Evolutionary conservation across 106 monocot genomes (phyloP), one percentile per base, ranked within the genome.

Genomic region (Dendrobium huoshanense): DNA sequence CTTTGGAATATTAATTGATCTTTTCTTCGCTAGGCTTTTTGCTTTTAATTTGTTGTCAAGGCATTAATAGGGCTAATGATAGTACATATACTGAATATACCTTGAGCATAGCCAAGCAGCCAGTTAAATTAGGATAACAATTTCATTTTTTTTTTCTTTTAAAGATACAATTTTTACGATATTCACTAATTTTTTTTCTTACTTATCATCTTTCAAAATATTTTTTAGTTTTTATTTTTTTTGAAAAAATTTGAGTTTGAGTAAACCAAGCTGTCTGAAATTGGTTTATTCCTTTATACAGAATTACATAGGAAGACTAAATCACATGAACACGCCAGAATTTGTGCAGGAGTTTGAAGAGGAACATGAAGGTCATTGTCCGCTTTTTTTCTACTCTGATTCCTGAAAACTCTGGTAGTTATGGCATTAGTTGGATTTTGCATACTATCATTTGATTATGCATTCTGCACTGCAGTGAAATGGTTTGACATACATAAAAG

Each of bases 241-340:
- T 25, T 11, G 70, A 15, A 37, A 4, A 37, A 37, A 11, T 70
- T 37, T 13, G 10, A 0, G 33, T 70, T 65, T 17, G 25, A 65
- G 24, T 22, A 11, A 70, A 70, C 7, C 20, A 42, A 19, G 2
- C 20, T 74, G 41, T 7, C n/a, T 74, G 17, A 74, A 41, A 1
- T 27, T 24, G 22, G 24, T 4, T 3, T 22, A 49, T 18, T 49
- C 29, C 25, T 70, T 5, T 5, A 4, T 24, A 17, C 76, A 99
- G 98, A 99, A 99, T 85, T 99, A 99, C 49, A 90, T 85, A 61
- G 95, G 98, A 75, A 87, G 87, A 79, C 45, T 99, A 41, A 92
- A 95, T 87, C 98, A 99, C 86, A 87, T 95, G 93, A 85, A 90
- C 64, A 87, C 92, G 16, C 77, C 87, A 67, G 95, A 95, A 33